Evolutionary conservation across 176 grass and related monocot genomes (phyloP), one percentile per base, ranked within the genome.

Genomic region (Rhipidocladum racemiflorum): DNA sequence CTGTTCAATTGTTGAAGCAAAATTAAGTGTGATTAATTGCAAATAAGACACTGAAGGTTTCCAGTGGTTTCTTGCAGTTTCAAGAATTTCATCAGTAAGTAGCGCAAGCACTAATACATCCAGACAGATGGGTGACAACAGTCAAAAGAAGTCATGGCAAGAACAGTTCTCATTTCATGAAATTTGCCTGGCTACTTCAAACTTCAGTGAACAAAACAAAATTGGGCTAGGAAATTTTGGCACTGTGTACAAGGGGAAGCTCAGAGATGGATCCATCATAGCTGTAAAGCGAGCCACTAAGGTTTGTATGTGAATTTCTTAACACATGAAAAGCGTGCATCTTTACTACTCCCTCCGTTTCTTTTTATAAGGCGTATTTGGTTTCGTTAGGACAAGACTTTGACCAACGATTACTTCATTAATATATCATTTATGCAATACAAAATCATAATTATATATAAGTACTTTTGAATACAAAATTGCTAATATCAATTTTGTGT

Each of bases 201-300:
- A 93, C 81, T 98, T 98, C 82, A 89, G 85, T 57, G 75, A 78
- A 68, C 81, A 81, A 82, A 91, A 92, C 79, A 88, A 68, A 94
- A 94, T 98, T 74, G 95, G 95, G 74, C 64, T 89, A 86, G 92
- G 92, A 81, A 91, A 91, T 74, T 95, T 95, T 65, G 90, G 95
- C 55, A 72, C 84, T 73, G 86, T 94, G 46, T 98, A 98, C 81
- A 94, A 88, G 75, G 95, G 84, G 21, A 94, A 77, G 66, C 90
- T 98, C 71, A 83, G 74, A 66, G 90, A 98, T 92, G 95, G 92
- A 65, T 91, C 92, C 48, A 86, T 88, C 8, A 84, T 95, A 75
- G 95, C 92, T 59, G 90, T 95, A 48, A 98, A 98, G 76, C 65
- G 92, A 43, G 95, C 90, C 16, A 86, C 78, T 82, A 98, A 95